Percentiles rank a stretch among this genome's conserved stretches.
These are phyloP conservation scores for Taphrina populina DNA, from an alignment of 1,139 yeast species.

Conservation along the genomic window DNA sequence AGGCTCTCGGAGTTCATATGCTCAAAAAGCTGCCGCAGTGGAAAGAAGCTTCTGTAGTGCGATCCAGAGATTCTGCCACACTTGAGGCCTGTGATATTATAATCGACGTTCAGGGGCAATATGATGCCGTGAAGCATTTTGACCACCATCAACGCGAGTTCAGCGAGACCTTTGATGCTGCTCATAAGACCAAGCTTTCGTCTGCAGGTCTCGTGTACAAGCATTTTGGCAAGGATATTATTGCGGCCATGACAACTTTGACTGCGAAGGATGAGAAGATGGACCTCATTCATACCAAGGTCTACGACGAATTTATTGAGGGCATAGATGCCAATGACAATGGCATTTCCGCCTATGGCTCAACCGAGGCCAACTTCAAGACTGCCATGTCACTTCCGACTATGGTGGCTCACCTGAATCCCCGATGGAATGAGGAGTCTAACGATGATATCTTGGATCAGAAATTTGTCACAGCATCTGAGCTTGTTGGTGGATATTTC, in stretches of 20 bases:
- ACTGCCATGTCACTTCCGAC: slow-evolving; percentile 61
- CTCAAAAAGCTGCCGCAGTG: slow-evolving; percentile 69
- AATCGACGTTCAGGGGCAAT: slow-evolving; percentile 92
- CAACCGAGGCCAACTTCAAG: slow-evolving; percentile 44
- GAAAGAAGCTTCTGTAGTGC: slow-evolving; percentile 63
- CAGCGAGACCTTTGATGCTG: slow-evolving; percentile 55
- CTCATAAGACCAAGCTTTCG: slow-evolving; percentile 70
- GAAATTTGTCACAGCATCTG: slow-evolving; percentile 68
- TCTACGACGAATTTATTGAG: slow-evolving; percentile 83
- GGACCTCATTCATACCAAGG: slow-evolving; percentile 65
- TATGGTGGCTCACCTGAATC: slow-evolving; percentile 73
- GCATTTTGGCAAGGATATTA: slow-evolving; percentile 83
- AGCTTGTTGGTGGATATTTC: slow-evolving; percentile 80
- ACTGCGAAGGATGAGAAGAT: slow-evolving; percentile 48
- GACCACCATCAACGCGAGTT: slow-evolving; percentile 95
- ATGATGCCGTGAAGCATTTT: slow-evolving; percentile 80
- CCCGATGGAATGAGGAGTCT: slow-evolving; percentile 67
- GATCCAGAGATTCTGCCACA: slow-evolving; percentile 77
- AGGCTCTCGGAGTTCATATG: slow-evolving; percentile 91
- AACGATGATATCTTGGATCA: slow-evolving; percentile 62
- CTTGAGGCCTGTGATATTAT: slow-evolving; percentile 90
- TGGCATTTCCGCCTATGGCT: slow-evolving; percentile 72
- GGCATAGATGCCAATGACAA: slow-evolving; percentile 95
- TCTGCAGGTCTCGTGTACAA: slow-evolving; percentile 87
- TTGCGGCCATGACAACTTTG: slow-evolving; percentile 49